Evolutionary conservation across 179 eudicot genomes (phyloP).

Genomic region (Carnegiea gigantea): DNA sequence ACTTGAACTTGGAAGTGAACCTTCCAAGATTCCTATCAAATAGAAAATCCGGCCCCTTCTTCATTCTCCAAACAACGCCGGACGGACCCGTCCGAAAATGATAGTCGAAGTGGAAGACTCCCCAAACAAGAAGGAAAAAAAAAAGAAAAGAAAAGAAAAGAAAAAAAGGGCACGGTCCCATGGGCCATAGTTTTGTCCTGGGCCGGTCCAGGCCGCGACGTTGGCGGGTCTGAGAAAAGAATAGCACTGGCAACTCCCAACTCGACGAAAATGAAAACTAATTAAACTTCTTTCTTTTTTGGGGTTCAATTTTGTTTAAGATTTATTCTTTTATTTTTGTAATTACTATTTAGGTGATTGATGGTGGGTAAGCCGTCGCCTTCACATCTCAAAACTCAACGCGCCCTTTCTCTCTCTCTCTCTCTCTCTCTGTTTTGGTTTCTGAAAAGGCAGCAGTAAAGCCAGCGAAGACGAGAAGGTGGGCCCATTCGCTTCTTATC

Average conservation of each 20-base stretch:
- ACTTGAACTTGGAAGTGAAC: background rate
- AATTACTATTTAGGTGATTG: constrained; percentile 8
- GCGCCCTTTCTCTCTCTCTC: background rate
- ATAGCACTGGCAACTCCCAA: background rate
- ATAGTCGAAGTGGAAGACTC: background rate
- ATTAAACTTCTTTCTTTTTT: no score
- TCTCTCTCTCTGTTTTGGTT: constrained; percentile 14
- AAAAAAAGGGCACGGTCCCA: background rate
- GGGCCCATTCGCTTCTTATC: constrained; percentile 11
- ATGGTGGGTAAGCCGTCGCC: constrained; percentile 32
- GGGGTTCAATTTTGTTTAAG: no score
- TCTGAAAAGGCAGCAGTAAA: constrained; percentile 31
- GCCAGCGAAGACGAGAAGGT: background rate
- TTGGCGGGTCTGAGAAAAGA: constrained; percentile 13
- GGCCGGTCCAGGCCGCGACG: constrained; percentile 23
- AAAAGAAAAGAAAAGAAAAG: background rate
- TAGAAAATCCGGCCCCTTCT: no score
- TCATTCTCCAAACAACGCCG: background rate
- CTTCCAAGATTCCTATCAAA: background rate
- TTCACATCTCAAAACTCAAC: constrained; percentile 6
- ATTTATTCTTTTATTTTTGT: no score
- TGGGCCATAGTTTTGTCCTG: background rate
- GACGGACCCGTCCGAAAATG: background rate
- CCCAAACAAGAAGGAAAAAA: no score
- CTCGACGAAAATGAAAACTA: constrained; percentile 23